A percentile compares a stretch with the other conserved stretches of the same genome.
Evolutionary conservation across 2,329 filamentous ascomycete species (phyloP).

Genomic region (Didymellaceae sp.): DNA sequence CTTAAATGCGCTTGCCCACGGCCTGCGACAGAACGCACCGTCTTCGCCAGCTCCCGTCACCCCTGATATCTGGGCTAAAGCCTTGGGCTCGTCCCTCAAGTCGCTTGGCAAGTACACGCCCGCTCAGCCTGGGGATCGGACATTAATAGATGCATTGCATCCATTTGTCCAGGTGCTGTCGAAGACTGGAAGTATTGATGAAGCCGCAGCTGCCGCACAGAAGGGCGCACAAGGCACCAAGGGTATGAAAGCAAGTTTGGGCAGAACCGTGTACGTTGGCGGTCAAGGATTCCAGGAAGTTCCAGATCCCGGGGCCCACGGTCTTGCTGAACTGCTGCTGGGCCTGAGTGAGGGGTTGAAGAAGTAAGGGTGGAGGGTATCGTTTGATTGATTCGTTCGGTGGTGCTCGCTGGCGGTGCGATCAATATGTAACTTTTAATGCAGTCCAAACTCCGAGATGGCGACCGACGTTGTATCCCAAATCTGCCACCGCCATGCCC

Average conservation of each 20-base stretch:
- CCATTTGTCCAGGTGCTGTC: conserved; percentile 81
- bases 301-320: conserved; percentile 75
- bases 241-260: conserved; percentile 89
- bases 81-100: conserved; percentile 71
- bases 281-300: conserved; percentile 75
- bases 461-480: conserved; percentile 20
- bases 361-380: conserved; percentile 40
- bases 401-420: conserved; percentile 29
- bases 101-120: conserved; percentile 82
- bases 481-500: conserved; percentile 18
- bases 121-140: conserved; percentile 86
- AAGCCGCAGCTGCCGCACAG: conserved; percentile 77
- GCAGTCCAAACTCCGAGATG: conserved; percentile 35
- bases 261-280: conserved; percentile 80
- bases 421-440: conserved; percentile 45
- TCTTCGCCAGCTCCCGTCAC: conserved; percentile 55
- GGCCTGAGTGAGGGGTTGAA: conserved; percentile 70
- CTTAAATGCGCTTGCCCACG: conserved; percentile 80
- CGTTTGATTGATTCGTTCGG: conserved; percentile 39
- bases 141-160: conserved; percentile 84
- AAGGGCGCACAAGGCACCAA: conserved; percentile 83
- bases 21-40: conserved; percentile 62
- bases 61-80: conserved; percentile 66
- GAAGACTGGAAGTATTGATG: conserved; percentile 68
- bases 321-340: conserved; percentile 83